Base-by-base conservation (phyloP, 2,329 filamentous ascomycete species). In the Beauveria caledonica region DNA sequence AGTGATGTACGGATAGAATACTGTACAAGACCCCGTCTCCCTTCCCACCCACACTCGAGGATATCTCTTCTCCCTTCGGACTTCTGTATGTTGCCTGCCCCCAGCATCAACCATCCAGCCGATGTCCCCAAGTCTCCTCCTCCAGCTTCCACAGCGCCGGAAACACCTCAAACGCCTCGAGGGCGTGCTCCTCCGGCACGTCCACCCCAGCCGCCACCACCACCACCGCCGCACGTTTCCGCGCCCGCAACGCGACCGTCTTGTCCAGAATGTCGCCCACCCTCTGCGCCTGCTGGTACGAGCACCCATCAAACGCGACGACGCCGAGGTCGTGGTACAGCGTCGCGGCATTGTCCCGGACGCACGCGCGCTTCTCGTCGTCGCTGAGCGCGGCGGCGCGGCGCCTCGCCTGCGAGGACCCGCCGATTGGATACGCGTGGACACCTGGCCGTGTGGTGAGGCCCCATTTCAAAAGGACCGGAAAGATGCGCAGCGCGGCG, bases 121-220 rank as follows among this genome's bases (percentile, higher is more conserved):
- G 77, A 72, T 92, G 42, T 10, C 54, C 82, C 90, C 92, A 96
- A 36, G 87, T 91, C 61, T 80, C 78, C 67, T 77, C 78, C 76
- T 96, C 92, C 50, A 96, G 72, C 42, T 65, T 65, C 66, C 81
- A 78, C 2, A 92, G 82, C 45, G 75, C 73, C n/a, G 72, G 70
- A 51, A 87, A 77, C 58, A 94, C 84, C 62, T 66, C 66, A 69
- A 80, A 83, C 25, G 83, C 82, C 55, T 79, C 74, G 7, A 51
- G n/a, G 5, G 39, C 48, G 19, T 27, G 39, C 23, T 42, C 57
- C 15, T 59, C 57, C 13, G 36, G 19, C 27, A 46, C 27, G 17
- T 11, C 6, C 27, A 52, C 27, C 15, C 23, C 49, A n/a, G 46
- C 33, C 21, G 5, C 33, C 13, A 17, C 7, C n/a, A 17, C 7